phyloP scores from a whole-genome alignment of 139 green algal species.

The Chlamydomonas asymmetrica region DNA sequence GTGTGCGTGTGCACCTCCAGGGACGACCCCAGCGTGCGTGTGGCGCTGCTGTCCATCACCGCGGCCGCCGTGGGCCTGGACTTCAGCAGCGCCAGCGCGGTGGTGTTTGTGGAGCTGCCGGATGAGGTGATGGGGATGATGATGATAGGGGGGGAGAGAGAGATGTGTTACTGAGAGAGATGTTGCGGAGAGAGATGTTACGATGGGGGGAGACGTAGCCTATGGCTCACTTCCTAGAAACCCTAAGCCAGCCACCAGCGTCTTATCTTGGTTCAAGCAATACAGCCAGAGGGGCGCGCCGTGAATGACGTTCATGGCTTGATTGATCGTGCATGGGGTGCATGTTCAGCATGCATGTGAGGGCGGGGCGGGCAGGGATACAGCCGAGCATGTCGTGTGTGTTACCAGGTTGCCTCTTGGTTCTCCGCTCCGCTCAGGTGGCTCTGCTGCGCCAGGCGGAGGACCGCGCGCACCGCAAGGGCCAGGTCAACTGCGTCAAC shows the following conservation, averaged over 20 bases:
- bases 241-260: too few relatives aligned
- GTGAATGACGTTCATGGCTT: too few relatives aligned
- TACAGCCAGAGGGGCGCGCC: not conserved
- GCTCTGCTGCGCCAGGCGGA: constrained; percentile 82
- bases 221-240: not conserved
- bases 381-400: not conserved
- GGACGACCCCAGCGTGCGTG: constrained; percentile 58
- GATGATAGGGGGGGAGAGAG: not conserved
- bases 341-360: too few relatives aligned
- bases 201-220: not conserved
- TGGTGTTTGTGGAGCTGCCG: constrained; percentile 92
- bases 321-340: too few relatives aligned
- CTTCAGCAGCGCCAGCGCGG: constrained; percentile 79
- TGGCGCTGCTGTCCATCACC: constrained; percentile 90
- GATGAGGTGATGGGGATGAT: constrained; percentile 43
- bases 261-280: not conserved
- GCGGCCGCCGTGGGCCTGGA: constrained; percentile 91
- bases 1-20: too few relatives aligned
- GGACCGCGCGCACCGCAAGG: constrained; percentile 84
- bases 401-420: too few relatives aligned
- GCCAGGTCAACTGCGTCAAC: constrained; percentile 73
- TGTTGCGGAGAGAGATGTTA: not conserved
- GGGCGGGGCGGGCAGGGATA: too few relatives aligned
- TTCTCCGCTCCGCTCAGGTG: too few relatives aligned
- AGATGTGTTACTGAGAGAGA: not conserved